Percentiles rank a stretch among this genome's conserved stretches.
These are phyloP conservation scores for Phragmites australis DNA, from an alignment of 176 grass and related monocot genomes.

Conservation along the genomic window DNA sequence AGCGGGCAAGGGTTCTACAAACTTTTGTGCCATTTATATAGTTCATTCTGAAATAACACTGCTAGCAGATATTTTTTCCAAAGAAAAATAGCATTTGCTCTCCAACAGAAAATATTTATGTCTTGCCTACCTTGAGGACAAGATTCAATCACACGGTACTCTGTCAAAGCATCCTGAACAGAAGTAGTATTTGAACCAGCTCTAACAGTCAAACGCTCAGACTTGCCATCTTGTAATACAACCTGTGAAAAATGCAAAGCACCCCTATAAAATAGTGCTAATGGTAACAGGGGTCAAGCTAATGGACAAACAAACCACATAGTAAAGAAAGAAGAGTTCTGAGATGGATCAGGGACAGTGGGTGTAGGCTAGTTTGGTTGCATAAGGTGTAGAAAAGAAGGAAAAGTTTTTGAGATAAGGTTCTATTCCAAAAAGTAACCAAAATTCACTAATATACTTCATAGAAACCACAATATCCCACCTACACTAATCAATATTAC, in stretches of 20 bases:
- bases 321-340: neutral
- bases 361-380: neutral
- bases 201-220: constrained; percentile 73
- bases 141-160: constrained; percentile 81
- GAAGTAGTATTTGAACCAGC: constrained; percentile 45
- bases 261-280: constrained; percentile 14
- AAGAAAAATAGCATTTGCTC: neutral
- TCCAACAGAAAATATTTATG: neutral
- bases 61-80: constrained; percentile 8
- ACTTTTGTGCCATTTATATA: neutral
- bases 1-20: constrained; percentile 6
- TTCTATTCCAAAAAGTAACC: neutral
- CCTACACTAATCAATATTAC: constrained; percentile 2
- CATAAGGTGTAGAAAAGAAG: constrained; percentile 7
- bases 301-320: constrained; percentile 13
- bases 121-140: constrained; percentile 57
- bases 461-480: constrained; percentile 6
- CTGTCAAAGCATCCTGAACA: constrained; percentile 86
- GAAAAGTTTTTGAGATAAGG: neutral
- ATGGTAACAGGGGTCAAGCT: neutral
- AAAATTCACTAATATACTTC: neutral
- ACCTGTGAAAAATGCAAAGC: constrained; percentile 55
- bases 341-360: neutral
- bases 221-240: constrained; percentile 78
- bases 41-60: neutral